Evolutionary conservation across 768 basidiomycete species (phyloP).

Genomic region (Mycena vitilis): DNA sequence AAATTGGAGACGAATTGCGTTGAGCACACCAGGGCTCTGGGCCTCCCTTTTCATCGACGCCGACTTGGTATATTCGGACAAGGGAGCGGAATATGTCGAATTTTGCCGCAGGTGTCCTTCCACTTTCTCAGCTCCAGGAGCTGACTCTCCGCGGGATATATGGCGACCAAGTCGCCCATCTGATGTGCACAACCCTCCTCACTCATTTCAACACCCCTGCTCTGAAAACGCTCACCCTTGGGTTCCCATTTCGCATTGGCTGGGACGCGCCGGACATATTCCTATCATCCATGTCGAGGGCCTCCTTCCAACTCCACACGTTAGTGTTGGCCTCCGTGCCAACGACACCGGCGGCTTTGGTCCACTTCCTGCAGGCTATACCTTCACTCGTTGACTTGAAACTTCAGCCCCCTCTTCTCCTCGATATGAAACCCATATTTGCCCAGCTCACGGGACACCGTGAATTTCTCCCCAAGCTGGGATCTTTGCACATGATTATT

Average conservation of each 20-base stretch:
- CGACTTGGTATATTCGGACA: neutral
- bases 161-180: neutral
- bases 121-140: neutral
- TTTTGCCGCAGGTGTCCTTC: neutral
- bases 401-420: neutral
- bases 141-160: neutral
- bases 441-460: neutral
- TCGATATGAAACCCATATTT: neutral
- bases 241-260: no score
- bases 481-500: neutral
- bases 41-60: neutral
- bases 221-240: neutral
- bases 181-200: neutral
- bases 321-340: neutral
- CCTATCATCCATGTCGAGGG: constrained; percentile 5
- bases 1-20: neutral
- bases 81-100: neutral
- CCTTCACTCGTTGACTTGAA: constrained; percentile 8
- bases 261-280: neutral
- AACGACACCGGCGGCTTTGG: neutral
- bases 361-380: neutral
- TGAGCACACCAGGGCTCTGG: neutral
- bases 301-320: constrained; percentile 4
- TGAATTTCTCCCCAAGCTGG: constrained; percentile 12
- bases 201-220: neutral